A percentile compares a stretch with the other conserved stretches of the same genome.
phyloP scores from a whole-genome alignment of 169 alveolate species.

The Plasmodium gonderi region DNA sequence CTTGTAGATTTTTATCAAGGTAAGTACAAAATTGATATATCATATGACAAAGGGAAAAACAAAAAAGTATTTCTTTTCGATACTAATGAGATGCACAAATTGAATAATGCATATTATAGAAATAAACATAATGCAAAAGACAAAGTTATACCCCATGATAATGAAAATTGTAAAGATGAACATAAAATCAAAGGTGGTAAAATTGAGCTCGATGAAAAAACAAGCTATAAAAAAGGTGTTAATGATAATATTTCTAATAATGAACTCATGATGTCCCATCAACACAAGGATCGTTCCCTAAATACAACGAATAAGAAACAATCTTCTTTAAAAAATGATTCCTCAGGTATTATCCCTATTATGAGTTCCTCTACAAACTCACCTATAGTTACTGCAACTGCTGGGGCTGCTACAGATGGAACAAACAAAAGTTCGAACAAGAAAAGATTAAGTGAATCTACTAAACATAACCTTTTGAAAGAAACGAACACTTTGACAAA shows the following conservation, averaged over 20 bases:
- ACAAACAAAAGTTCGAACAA: neutral
- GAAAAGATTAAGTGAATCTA: neutral
- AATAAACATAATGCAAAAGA: neutral
- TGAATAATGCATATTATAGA: conserved; percentile 25
- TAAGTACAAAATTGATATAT: conserved; percentile 33
- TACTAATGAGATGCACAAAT: conserved; percentile 41
- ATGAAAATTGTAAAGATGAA: neutral
- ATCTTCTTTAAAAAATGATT: neutral
- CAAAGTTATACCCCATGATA: neutral
- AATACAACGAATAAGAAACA: conserved; percentile 22
- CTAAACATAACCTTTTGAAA: neutral
- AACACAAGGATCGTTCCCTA: neutral
- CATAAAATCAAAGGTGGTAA: neutral
- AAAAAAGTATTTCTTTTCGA: conserved; percentile 52
- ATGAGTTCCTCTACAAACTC: neutral
- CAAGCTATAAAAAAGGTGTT: neutral
- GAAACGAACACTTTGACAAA: neutral
- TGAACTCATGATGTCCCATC: neutral
- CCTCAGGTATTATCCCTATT: neutral
- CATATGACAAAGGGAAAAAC: conserved; percentile 44
- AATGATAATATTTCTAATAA: neutral
- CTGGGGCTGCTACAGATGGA: neutral
- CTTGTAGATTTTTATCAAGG: conserved; percentile 40
- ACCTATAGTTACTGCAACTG: neutral
- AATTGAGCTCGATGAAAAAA: neutral